phyloP scores from a whole-genome alignment of 164 flowering plant species.

The Magnolia sinica region DNA sequence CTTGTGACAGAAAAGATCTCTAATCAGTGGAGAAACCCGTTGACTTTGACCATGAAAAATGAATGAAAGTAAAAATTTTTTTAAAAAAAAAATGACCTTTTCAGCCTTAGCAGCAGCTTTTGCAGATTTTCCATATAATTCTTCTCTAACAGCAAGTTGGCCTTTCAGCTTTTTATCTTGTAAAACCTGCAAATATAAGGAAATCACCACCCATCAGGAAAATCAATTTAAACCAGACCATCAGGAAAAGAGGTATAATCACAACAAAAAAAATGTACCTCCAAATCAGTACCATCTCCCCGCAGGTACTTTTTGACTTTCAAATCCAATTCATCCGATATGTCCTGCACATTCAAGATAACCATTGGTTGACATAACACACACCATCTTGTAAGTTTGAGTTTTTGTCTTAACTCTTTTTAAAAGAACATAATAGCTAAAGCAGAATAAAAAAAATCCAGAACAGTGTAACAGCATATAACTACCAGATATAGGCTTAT shows the following conservation, averaged over 20 bases:
- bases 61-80: not conserved
- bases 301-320: conserved; percentile 71
- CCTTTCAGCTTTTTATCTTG: conserved; percentile 81
- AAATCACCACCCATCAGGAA: not conserved
- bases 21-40: not conserved
- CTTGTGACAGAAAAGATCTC: not conserved
- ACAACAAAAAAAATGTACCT: conserved; percentile 34
- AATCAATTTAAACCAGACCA: not conserved
- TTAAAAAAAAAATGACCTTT: conserved; percentile 48
- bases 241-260: not conserved
- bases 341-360: conserved; percentile 24
- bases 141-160: conserved; percentile 71
- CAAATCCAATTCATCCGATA: conserved; percentile 44
- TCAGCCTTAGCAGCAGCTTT: conserved; percentile 80
- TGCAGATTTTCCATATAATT: conserved; percentile 70
- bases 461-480: not conserved
- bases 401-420: not conserved
- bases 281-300: conserved; percentile 70
- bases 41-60: not conserved
- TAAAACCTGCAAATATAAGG: conserved; percentile 40
- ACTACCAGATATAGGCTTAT: not conserved
- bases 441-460: too few relatives aligned
- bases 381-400: not conserved
- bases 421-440: too few relatives aligned
- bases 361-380: not conserved